Conservation (phyloP, 2,329 filamentous ascomycete genomes). For the Fusarium tjaetaba region DNA sequence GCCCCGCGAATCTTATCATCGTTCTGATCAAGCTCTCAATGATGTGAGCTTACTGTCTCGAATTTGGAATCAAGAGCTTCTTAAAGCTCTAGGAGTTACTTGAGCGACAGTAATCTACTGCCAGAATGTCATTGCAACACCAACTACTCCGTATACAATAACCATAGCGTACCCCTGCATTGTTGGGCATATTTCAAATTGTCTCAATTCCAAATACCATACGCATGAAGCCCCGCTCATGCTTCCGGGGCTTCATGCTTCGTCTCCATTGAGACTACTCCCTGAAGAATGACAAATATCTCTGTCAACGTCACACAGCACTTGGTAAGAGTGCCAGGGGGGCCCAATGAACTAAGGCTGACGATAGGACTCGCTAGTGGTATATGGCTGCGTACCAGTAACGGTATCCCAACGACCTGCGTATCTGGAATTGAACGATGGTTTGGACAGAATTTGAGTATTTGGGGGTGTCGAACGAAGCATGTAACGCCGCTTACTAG, state of each 20-base stretch:
- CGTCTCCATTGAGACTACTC: slow-evolving; percentile 14
- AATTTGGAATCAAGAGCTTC: background rate
- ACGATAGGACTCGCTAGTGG: slow-evolving; percentile 25
- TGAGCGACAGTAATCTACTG: background rate
- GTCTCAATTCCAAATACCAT: slow-evolving; percentile 31
- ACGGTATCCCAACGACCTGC: slow-evolving; percentile 14
- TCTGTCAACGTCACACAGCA: slow-evolving; percentile 31
- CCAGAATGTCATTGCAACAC: background rate
- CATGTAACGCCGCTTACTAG: background rate
- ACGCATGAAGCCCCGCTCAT: slow-evolving; percentile 17
- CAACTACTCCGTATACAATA: background rate
- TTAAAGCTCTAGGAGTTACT: background rate
- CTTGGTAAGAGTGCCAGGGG: slow-evolving; percentile 8
- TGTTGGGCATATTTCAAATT: slow-evolving; percentile 8
- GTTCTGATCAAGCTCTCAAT: slow-evolving; percentile 3
- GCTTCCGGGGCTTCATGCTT: slow-evolving; percentile 16
- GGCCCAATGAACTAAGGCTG: slow-evolving; percentile 38
- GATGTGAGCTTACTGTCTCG: background rate
- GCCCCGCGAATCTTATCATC: slow-evolving; percentile 31
- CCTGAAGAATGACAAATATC: slow-evolving; percentile 31
- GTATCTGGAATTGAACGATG: slow-evolving; percentile 1
- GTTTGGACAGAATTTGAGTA: background rate
- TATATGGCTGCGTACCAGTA: background rate
- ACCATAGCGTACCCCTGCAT: background rate
- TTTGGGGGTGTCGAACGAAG: background rate